Evolutionary conservation across 2,329 filamentous ascomycete species (phyloP), one percentile per base, ranked within the genome.

Genomic region (Ceratocystiopsis minuta): DNA sequence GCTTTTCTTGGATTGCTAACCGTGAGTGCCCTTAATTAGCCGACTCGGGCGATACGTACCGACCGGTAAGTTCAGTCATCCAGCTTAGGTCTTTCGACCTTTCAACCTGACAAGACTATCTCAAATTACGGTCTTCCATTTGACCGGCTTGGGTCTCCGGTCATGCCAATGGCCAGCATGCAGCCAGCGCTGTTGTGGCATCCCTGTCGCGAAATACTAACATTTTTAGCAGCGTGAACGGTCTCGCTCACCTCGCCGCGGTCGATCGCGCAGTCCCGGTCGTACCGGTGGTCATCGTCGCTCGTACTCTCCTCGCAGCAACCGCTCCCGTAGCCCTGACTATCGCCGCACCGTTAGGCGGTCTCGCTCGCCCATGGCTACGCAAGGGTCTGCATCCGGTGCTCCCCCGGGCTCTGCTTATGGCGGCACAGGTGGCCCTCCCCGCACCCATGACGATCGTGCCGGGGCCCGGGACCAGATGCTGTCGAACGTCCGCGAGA

Each of bases 401-500:
- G 81, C 78, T 67, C 70, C 78, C 62, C 75, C 45, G 15, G 24
- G 72, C 58, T 65, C 70, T 56, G 70, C 67, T 54, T 80, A 75
- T 63, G 38, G 42, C 33, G 68, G 67, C 60, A 74, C 71, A 59
- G 72, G 20, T 34, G 34, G 71, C 55, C 71, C 74, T 54, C 75
- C 79, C 61, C 78, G 87, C 63, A 78, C 76, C 45, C 83, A 77
- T 63, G 88, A 96, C 61, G 86, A 94, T 56, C 78, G 86, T 55
- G 68, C 75, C 48, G 77, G 71, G 48, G 80, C 81, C 55, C 87
- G 90, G 64, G 86, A 94, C 64, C 80, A 86, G 60, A 95, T 93
- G 85, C 92, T 96, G 84, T 80, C 78, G 64, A 86, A 76, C 58
- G 80, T 95, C 54, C 80, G 86, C 58, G 90, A 96, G 57, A 81